Evolutionary conservation across 2,329 filamentous ascomycete genomes (phyloP), one percentile per base, ranked within the genome.

Genomic region (Venturiaceae sp.): DNA sequence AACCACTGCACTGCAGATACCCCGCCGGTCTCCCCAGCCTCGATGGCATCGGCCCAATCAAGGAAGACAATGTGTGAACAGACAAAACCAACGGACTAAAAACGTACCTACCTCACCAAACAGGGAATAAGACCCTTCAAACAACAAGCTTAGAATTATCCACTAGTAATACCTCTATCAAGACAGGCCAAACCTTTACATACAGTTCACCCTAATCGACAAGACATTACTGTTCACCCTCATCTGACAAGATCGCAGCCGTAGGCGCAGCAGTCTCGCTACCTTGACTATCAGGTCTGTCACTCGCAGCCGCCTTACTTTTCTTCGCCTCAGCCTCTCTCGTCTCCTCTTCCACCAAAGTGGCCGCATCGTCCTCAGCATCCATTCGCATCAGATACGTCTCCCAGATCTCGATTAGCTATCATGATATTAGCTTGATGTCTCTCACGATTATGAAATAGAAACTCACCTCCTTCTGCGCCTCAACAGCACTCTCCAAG

Each of bases 351-450:
- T 50, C 44, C 16, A 57, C 55, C 39, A 57, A 32, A 21, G 55
- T 57, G 9, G 55, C 55, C 33, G 55, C 44, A 46, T 95, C 90
- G 60, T 97, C 92, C 66, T 96, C 92, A 8, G 90, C 88, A 69
- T 99, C 94, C 46, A 99, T 79, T 71, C 96, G 94, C 81, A 97
- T 86, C 56, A 99, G 80, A 77, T 96, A 99, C 0, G 94, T 97
- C 75, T 99, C 94, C 94, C 94, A 99, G 62, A 97, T 86, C 74
- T 99, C 94, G 67, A 86, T 86, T 62, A 86, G 75, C 83, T 86
- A 53, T 28, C 16, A 33, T 21, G 30, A 2, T 26, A 21, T 61
- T 58, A 62, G 61, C 46, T 55, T 36, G 11, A 53, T 53, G 30
- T 26, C 23, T 3, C 53, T 32, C 85, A 84, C 63, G 83, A 73